Conservation (phyloP, 2,329 filamentous ascomycete genomes). For the Incumbomyces lentus region DNA sequence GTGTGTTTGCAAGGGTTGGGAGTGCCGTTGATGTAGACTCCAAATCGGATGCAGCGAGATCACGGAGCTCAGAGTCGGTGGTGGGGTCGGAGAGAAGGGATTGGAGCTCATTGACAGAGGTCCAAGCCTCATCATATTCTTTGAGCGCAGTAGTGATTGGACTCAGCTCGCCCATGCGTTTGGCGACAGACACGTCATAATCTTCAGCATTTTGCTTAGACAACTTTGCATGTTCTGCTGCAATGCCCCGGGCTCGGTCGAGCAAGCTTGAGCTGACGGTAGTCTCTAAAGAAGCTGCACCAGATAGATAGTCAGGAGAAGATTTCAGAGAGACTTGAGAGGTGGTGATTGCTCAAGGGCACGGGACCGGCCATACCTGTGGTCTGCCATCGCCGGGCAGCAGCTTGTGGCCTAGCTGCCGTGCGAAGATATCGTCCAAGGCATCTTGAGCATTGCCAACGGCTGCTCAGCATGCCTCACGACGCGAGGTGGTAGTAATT, state of each 20-base stretch:
- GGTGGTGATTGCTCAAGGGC: background rate
- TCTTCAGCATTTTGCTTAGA: constrained; percentile 41
- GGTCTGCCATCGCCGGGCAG: constrained; percentile 19
- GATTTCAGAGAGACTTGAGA: constrained; percentile 13
- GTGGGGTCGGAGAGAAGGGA: constrained; percentile 60
- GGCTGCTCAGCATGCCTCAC: constrained; percentile 29
- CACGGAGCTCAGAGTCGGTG: constrained; percentile 49
- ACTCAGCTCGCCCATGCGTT: constrained; percentile 45
- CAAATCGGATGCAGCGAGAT: constrained; percentile 59
- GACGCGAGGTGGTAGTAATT: background rate
- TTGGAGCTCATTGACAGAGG: constrained; percentile 58
- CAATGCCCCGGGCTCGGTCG: constrained; percentile 44
- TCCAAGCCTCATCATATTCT: constrained; percentile 48
- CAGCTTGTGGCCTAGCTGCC: constrained; percentile 19
- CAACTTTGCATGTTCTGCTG: constrained; percentile 46
- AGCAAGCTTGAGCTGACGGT: constrained; percentile 46
- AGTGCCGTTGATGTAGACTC: constrained; percentile 53
- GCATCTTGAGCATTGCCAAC: constrained; percentile 40
- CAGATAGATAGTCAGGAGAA: no score
- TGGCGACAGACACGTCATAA: constrained; percentile 48
- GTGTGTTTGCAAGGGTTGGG: constrained; percentile 50
- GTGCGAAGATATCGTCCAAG: constrained; percentile 30
- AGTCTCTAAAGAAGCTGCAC: background rate
- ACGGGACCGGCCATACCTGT: constrained; percentile 13
- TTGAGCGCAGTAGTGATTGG: constrained; percentile 42